Evolutionary conservation across 2,329 filamentous ascomycete species (phyloP), one percentile per base, ranked within the genome.

Genomic region (Magnaporthales sp.): DNA sequence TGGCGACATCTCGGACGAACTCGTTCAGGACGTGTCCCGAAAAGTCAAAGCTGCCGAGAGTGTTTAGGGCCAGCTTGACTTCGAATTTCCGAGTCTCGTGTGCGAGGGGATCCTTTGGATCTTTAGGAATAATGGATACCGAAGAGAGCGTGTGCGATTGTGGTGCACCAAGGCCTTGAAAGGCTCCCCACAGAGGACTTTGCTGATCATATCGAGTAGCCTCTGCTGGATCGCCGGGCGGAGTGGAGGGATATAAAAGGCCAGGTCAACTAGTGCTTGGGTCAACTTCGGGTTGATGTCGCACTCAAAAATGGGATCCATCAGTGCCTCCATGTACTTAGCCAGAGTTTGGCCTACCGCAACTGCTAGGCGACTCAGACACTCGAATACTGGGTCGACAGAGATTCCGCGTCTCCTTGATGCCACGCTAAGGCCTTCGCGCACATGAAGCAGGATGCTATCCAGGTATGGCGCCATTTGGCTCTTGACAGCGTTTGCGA

Each of bases 31-130:
- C 91, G 73, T 98, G 93, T 1, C 92, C 89, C 66, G 85, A 89
- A 74, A 99, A 99, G 76, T 99, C 95, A 73, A 99, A 99, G 75
- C 93, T 97, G n/a, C 95, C 96, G 0, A 99, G 83, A 0, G 96
- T 99, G 73, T 96, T 93, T 19, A 99, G 84, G 4, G 95, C 95
- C 65, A 99, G 83, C 70, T 96, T 96, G 69, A 99, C 91, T 75
- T 99, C 94, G 9, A 89, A 83, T 75, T 96, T 93, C 68, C 90
- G 83, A 70, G 87, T 88, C 71, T 96, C 92, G 69, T 92, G 89
- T n/a, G 90, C 89, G 62, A 90, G 84, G 0, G 91, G 89, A 70
- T 96, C 92, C 73, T 95, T 92, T 68, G 89, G 91, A 72, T 98
- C 95, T 72, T 93, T 93, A 15, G 91, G 87, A 73, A 94, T 93